A percentile compares a stretch with the other conserved stretches of the same genome.
Evolutionary conservation across 1,284 basidiomycete species (phyloP).

Genomic region (Leccinum pachyderme): DNA sequence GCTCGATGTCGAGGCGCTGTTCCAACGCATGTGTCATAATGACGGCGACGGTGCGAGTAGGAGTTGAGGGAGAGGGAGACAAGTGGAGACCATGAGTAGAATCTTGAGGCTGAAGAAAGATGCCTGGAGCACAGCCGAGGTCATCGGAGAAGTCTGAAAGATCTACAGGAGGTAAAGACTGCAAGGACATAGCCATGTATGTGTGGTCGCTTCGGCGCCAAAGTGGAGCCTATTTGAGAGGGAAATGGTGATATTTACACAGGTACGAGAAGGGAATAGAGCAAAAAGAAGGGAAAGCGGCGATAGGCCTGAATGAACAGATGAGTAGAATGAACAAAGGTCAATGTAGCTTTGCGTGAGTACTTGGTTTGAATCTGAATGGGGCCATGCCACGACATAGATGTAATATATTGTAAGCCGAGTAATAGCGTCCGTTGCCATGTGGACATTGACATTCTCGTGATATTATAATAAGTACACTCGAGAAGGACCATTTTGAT

Average conservation of each 20-base stretch:
- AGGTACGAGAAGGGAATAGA: slow-evolving; percentile 12
- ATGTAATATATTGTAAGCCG: neutral
- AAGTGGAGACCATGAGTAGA: neutral
- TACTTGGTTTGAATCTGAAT: slow-evolving; percentile 16
- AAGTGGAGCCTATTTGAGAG: slow-evolving; percentile 1
- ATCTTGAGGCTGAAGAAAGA: slow-evolving; percentile 9
- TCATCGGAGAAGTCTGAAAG: slow-evolving; percentile 17
- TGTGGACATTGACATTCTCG: slow-evolving; percentile 18
- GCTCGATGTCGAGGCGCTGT: slow-evolving; percentile 73
- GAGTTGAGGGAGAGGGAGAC: slow-evolving; percentile 12
- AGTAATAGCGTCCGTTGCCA: slow-evolving; percentile 17
- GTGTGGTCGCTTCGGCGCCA: slow-evolving; percentile 13
- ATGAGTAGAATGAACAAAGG: slow-evolving; percentile 17
- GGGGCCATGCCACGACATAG: slow-evolving; percentile 9
- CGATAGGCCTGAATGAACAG: slow-evolving; percentile 7
- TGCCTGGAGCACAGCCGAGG: slow-evolving; percentile 4
- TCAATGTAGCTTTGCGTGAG: neutral
- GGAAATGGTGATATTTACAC: neutral
- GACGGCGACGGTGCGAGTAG: slow-evolving; percentile 72
- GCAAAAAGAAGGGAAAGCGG: slow-evolving; percentile 11
- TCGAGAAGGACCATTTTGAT: too few relatives aligned
- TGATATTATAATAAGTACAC: neutral
- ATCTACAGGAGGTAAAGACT: slow-evolving; percentile 14
- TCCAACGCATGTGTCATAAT: slow-evolving; percentile 73
- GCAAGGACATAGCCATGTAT: slow-evolving; percentile 24